Evolutionary conservation across 306 rosid species (phyloP).

Genomic region (Albizia julibrissin): DNA sequence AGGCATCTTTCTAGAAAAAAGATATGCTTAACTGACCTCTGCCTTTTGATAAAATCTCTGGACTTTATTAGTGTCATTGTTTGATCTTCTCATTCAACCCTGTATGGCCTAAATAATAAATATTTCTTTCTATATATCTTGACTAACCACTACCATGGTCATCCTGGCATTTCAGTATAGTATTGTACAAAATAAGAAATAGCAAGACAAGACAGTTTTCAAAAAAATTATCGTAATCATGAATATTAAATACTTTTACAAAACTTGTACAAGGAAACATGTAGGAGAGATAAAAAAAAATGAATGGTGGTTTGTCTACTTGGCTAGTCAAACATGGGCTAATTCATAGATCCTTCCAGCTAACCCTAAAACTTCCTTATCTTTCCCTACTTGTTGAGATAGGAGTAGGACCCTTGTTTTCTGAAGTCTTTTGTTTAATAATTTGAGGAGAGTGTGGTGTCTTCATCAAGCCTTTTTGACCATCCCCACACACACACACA

Average conservation of each 20-base stretch:
- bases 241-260: neutral
- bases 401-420: neutral
- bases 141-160: neutral
- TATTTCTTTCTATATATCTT: neutral
- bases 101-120: neutral
- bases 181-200: neutral
- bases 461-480: neutral
- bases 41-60: neutral
- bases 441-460: neutral
- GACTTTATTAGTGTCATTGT: neutral
- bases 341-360: neutral
- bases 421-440: neutral
- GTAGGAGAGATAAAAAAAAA: neutral
- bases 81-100: neutral
- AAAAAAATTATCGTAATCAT: neutral
- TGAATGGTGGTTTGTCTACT: neutral
- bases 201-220: neutral
- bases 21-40: neutral
- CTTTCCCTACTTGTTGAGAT: neutral
- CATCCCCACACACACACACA: neutral
- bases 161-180: neutral
- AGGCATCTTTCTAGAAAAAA: neutral
- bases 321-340: neutral
- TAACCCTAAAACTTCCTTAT: neutral
- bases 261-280: neutral